Conservation (phyloP, 345 rosid genomes). For the Streptanthus diversifolius region DNA sequence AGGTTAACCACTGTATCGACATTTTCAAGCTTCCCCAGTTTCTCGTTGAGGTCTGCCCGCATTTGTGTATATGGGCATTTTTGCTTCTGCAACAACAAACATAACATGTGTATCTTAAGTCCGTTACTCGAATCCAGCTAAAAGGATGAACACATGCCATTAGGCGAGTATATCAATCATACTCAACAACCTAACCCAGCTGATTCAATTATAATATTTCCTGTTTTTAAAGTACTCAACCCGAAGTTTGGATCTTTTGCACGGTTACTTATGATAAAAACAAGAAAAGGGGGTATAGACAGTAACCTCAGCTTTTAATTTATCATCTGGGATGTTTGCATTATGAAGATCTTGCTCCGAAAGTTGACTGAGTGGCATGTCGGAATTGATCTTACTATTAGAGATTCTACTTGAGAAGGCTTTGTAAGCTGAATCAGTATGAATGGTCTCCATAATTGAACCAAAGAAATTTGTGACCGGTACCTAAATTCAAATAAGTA, state of each 20-base stretch:
- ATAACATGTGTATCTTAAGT: background rate
- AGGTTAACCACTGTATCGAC: constrained; percentile 54
- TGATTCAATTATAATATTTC: background rate
- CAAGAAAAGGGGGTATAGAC: background rate
- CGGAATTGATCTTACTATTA: constrained; percentile 22
- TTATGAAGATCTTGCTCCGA: constrained; percentile 25
- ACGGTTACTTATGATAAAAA: background rate
- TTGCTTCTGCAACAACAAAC: constrained; percentile 43
- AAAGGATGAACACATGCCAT: background rate
- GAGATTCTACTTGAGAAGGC: constrained; percentile 39
- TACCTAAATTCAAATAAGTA: constrained; percentile 44
- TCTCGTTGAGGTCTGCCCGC: constrained; percentile 34
- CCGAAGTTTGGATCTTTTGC: background rate
- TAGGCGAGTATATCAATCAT: background rate
- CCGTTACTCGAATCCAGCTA: background rate
- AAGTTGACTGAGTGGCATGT: constrained; percentile 34
- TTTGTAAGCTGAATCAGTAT: constrained; percentile 70
- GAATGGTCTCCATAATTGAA: constrained; percentile 91
- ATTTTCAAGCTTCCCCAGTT: constrained; percentile 45
- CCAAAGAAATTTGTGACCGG: constrained; percentile 96
- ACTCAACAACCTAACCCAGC: constrained; percentile 1
- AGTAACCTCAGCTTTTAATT: constrained; percentile 40
- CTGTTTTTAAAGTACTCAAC: background rate
- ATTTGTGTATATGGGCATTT: constrained; percentile 41
- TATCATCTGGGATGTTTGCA: constrained; percentile 20